Evolutionary conservation across 768 basidiomycete species (phyloP).

Genomic region (Lactarius quietus): DNA sequence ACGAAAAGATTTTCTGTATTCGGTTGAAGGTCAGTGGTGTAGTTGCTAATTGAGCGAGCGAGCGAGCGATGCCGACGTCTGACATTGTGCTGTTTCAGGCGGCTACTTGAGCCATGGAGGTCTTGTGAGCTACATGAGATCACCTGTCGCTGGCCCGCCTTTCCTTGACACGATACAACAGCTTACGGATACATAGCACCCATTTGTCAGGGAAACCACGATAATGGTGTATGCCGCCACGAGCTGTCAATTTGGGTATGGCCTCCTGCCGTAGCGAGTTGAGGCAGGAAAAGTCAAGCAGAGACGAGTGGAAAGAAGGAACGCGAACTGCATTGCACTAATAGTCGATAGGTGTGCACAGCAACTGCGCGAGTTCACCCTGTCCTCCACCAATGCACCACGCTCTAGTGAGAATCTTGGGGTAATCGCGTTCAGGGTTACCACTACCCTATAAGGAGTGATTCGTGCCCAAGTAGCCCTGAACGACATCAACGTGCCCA

Average conservation of each 20-base stretch:
- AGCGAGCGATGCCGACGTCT: background rate
- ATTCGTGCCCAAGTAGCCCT: background rate
- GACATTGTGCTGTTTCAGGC: background rate
- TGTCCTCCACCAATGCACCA: background rate
- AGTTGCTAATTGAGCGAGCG: too few relatives aligned
- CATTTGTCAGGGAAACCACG: background rate
- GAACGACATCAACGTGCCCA: background rate
- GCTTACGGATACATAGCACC: too few relatives aligned
- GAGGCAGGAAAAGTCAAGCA: background rate
- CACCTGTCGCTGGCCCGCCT: too few relatives aligned
- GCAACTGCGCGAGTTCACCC: background rate
- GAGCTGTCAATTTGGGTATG: background rate
- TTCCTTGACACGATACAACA: too few relatives aligned
- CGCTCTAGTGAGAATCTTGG: background rate
- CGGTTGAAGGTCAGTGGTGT: too few relatives aligned
- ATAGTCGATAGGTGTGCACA: background rate
- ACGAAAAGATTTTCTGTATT: too few relatives aligned
- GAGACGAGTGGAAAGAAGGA: background rate
- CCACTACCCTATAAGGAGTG: background rate
- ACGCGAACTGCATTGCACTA: background rate
- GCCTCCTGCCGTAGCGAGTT: background rate
- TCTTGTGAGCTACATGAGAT: background rate
- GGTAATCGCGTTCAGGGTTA: background rate
- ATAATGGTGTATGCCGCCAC: background rate
- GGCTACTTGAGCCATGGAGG: slow-evolving; percentile 6